Evolutionary conservation across 208 protist species (phyloP), one percentile per base, ranked within the genome.

Genomic region (Trypanosoma mega): DNA sequence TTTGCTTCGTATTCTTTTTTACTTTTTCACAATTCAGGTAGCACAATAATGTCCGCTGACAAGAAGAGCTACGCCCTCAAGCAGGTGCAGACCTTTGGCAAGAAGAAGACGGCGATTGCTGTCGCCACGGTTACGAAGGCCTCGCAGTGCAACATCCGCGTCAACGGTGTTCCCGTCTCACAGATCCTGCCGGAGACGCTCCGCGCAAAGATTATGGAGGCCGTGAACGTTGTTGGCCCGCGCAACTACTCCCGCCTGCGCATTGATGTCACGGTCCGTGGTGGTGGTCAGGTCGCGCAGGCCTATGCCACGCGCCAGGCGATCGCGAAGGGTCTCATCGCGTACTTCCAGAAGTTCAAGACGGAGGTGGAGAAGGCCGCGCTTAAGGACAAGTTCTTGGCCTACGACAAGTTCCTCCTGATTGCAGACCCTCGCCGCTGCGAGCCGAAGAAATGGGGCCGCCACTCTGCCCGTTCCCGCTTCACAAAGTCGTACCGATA

Each of bases 401-500:
- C 63, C 20, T 99, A 98, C 78, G 99, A 99, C 89, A 94, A 99
- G 65, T 97, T 94, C 55, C 89, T 99, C 20, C 89, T 99, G 37
- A 99, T 99, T 76, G 98, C 98, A 57, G 99, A 99, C 78, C 98
- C 98, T 64, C 96, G 98, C 82, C 94, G 98, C 77, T 98, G 94
- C 84, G 98, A 99, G 89, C 94, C 98, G 61, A 99, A 99, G 98
- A 99, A 99, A 85, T 99, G 99, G 85, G 99, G 99, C 72, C 98
- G 98, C 85, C 96, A 93, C 71, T 98, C 97, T 96, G 98, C 98
- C 74, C 96, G 99, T 72, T 96, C 98, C 20, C 87, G 98, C 78
- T 98, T 97, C 90, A 98, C 99, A 80, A 99, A 99, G 90, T 99
- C 98, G 44, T 99, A 99, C 94, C 93, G 98, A 92, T 99, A 98